Percentiles rank a stretch among this genome's conserved stretches.
phyloP scores from a whole-genome alignment of 148 eudicot genomes.

The Rhododendron vialii region DNA sequence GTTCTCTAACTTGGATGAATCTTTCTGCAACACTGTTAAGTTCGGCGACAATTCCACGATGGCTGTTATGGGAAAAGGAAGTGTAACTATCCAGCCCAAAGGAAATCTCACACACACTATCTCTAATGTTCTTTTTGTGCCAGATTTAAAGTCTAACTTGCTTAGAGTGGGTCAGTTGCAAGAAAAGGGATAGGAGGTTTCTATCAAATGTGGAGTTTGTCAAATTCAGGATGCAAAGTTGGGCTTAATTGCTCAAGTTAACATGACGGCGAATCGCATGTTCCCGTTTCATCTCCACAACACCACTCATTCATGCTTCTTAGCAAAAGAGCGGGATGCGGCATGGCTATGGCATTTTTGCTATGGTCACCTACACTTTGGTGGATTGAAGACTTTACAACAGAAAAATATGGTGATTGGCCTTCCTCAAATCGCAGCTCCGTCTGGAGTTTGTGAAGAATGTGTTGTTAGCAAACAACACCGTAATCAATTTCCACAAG shows the following conservation, averaged over 20 bases:
- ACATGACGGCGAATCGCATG: constrained; percentile 7
- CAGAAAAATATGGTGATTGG: no score
- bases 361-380: no score
- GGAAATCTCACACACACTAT: background rate
- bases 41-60: constrained; percentile 18
- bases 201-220: constrained; percentile 11
- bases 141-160: constrained; percentile 14
- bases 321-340: no score
- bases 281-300: constrained; percentile 7
- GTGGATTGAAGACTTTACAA: no score
- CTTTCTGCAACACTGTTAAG: constrained; percentile 13
- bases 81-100: background rate
- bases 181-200: constrained; percentile 19
- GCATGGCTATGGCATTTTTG: no score
- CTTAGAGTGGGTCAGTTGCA: constrained; percentile 13
- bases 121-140: constrained; percentile 25
- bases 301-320: background rate
- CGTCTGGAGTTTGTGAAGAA: no score
- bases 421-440: no score
- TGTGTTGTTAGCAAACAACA: no score
- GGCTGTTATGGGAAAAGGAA: constrained; percentile 16
- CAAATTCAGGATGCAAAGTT: background rate
- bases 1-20: constrained; percentile 17
- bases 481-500: no score
- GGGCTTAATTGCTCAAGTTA: constrained; percentile 1